phyloP scores from a whole-genome alignment of 768 basidiomycete genomes.

The Sporobolomyces roseus region DNA sequence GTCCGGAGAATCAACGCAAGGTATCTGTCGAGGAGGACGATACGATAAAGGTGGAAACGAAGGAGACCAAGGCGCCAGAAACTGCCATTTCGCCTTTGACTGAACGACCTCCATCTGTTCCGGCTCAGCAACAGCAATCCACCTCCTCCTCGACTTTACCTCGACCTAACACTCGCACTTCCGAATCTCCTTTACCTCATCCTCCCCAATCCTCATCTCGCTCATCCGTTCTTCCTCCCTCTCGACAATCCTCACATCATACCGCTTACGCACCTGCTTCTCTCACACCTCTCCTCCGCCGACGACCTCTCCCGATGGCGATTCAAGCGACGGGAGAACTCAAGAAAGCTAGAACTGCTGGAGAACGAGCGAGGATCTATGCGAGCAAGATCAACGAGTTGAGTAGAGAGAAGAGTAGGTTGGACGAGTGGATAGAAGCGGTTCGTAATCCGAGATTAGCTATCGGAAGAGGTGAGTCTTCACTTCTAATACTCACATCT shows the following conservation, averaged over 20 bases:
- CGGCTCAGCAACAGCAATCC: too few relatives aligned
- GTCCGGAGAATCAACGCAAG: not conserved
- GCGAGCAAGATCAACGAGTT: slow-evolving; percentile 80
- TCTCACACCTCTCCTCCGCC: slow-evolving; percentile 14
- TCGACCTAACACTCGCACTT: not conserved
- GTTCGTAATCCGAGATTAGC: slow-evolving; percentile 42
- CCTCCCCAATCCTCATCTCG: not conserved
- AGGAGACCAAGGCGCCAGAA: too few relatives aligned
- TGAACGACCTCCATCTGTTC: too few relatives aligned
- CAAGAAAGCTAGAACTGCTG: slow-evolving; percentile 55
- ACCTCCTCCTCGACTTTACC: too few relatives aligned
- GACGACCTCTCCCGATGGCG: slow-evolving; percentile 60
- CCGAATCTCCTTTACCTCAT: not conserved
- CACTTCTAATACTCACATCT: not conserved
- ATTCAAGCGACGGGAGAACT: slow-evolving; percentile 55
- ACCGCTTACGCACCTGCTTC: not conserved
- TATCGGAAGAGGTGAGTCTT: not conserved
- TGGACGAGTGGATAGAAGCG: slow-evolving; percentile 68
- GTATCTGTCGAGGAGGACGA: not conserved
- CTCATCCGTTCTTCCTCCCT: not conserved
- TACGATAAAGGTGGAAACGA: too few relatives aligned
- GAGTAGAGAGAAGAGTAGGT: slow-evolving; percentile 67
- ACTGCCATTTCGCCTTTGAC: too few relatives aligned
- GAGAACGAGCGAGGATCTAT: slow-evolving; percentile 70
- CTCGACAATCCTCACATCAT: not conserved